Percentiles rank a stretch among this genome's conserved stretches.
phyloP scores from a whole-genome alignment of 2,329 filamentous ascomycete genomes.

The Colletotrichum coccodes region DNA sequence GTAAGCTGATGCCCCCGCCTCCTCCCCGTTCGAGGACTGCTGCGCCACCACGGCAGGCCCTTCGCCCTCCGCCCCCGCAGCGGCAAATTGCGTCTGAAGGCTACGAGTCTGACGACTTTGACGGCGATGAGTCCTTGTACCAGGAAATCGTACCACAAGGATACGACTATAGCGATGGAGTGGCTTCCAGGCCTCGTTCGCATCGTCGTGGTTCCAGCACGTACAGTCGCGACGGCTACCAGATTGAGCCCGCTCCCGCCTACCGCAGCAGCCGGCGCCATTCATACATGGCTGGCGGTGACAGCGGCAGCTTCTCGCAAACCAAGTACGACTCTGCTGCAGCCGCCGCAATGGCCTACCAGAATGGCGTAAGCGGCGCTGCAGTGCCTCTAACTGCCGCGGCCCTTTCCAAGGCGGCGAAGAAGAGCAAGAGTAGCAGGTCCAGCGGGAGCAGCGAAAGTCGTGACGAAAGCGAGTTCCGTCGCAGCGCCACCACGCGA shows the following conservation, averaged over 20 bases:
- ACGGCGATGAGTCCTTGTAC: constrained; percentile 48
- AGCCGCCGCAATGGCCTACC: constrained; percentile 58
- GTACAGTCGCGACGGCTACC: constrained; percentile 51
- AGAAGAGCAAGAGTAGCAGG: constrained; percentile 59
- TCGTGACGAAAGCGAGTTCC: constrained; percentile 72
- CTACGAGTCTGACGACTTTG: constrained; percentile 52
- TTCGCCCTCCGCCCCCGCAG: constrained; percentile 40
- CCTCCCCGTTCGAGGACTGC: constrained; percentile 39
- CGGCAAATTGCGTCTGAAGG: constrained; percentile 38
- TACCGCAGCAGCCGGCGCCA: constrained; percentile 45
- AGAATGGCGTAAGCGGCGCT: constrained; percentile 60
- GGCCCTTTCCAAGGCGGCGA: constrained; percentile 60
- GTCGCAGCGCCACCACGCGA: constrained; percentile 69
- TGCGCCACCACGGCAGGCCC: constrained; percentile 38
- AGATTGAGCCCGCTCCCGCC: constrained; percentile 50
- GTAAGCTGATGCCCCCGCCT: constrained; percentile 61
- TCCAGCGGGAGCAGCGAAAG: constrained; percentile 69
- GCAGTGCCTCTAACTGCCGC: constrained; percentile 65
- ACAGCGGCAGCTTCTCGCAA: constrained; percentile 47
- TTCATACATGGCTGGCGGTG: constrained; percentile 51
- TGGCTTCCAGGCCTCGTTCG: constrained; percentile 45
- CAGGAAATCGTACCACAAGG: constrained; percentile 49
- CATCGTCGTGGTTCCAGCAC: constrained; percentile 42
- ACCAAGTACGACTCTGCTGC: constrained; percentile 57
- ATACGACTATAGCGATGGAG: constrained; percentile 44